Base-by-base conservation (phyloP, 805 yeast species). In the Ogataea populi-albae region DNA sequence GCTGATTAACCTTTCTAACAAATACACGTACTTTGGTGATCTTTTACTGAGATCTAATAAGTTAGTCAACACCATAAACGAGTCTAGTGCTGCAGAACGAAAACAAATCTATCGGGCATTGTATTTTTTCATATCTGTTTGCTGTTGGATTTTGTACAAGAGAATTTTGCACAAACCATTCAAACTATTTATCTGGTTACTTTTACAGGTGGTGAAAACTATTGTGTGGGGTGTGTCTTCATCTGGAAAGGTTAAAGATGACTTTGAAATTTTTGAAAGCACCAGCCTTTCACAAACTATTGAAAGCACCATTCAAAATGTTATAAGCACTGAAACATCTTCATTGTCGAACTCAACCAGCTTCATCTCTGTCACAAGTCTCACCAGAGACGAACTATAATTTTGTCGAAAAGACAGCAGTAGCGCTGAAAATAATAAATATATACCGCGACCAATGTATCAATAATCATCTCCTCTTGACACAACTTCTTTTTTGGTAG, bases 401-500 rank as follows among this genome's bases (percentile, higher is more conserved):
- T n/a, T n/a, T 19, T 9, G n/a, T n/a, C n/a, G n/a, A n/a, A n/a
- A n/a, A n/a, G n/a, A n/a, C n/a, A n/a, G n/a, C n/a, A n/a, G n/a
- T n/a, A n/a, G n/a, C n/a, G n/a, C n/a, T n/a, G 5, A 16, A 11
- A 9, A 7, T 27, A 17, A 20, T 22, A 12, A 30, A 30, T 21
- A 8, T 9, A 10, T 17, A 8, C 17, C 18, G 6, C 8, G 17
- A 6, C 10, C 6, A 22, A 14, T 21, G 11, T 27, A n/a, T 46
- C 63, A 91, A 58, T 80, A 93, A 62, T 93, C 99, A 29, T 87
- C 96, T 33, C 99, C 98, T 49, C 91, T 76, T 10, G 96, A 86
- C 15, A 93, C 88, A 29, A 93, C 91, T 64, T 93, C 99, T 68
- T 91, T 93, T 62, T 77, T 78, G 40, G 86, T 86, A 19, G 97